A percentile compares a stretch with the other conserved stretches of the same genome.
These are phyloP conservation scores for Leptographium radiaticola DNA, from an alignment of 2,329 filamentous ascomycete genomes.

Conservation along the genomic window DNA sequence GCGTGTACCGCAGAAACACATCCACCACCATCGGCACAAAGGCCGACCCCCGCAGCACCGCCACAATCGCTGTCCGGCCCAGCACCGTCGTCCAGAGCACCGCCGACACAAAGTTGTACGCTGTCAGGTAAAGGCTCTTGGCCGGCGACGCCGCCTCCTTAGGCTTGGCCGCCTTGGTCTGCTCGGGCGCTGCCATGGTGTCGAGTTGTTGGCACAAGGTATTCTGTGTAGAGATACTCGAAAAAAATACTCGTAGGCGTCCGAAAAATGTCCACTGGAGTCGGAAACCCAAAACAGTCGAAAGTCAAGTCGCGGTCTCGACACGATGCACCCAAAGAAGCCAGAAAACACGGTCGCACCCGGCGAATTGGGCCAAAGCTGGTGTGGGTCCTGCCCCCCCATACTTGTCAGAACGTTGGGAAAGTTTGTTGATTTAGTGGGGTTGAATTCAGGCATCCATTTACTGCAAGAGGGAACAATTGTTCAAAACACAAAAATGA, in stretches of 20 bases:
- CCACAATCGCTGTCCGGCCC: conserved; percentile 45
- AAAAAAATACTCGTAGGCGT: too few relatives aligned
- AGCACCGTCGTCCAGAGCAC: conserved; percentile 69
- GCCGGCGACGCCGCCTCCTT: conserved; percentile 23
- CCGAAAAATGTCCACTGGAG: too few relatives aligned
- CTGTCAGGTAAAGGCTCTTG: conserved; percentile 59
- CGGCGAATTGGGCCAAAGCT: neutral
- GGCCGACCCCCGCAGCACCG: conserved; percentile 39
- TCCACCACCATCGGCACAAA: conserved; percentile 50
- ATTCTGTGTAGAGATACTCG: too few relatives aligned
- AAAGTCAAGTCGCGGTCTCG: too few relatives aligned
- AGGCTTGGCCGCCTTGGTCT: neutral
- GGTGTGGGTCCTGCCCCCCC: neutral
- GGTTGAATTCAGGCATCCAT: neutral
- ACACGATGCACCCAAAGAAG: too few relatives aligned
- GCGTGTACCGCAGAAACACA: conserved; percentile 62
- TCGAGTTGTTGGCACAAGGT: too few relatives aligned
- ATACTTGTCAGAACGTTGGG: neutral
- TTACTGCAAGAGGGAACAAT: too few relatives aligned
- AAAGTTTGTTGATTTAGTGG: neutral
- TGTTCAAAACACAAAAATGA: too few relatives aligned
- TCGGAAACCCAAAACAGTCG: too few relatives aligned
- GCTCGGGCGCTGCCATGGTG: neutral
- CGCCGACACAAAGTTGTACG: conserved; percentile 73
- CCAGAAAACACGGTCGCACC: too few relatives aligned